Conservation (phyloP, 208 protist species). For the Acanthamoeba healyi region DNA sequence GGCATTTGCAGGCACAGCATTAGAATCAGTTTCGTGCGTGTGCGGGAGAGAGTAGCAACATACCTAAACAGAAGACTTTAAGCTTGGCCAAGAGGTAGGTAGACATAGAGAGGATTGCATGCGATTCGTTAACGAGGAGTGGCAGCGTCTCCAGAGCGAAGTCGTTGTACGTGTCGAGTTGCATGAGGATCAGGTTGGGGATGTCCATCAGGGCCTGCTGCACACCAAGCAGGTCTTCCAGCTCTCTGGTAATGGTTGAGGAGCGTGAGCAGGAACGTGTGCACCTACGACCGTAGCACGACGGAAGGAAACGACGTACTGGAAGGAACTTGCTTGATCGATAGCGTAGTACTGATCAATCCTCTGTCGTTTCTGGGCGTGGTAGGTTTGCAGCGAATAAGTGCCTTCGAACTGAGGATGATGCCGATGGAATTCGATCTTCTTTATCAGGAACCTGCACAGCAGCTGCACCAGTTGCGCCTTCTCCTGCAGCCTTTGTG, state of each 20-base stretch:
- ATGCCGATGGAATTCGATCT: constrained; percentile 53
- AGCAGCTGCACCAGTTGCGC: background rate
- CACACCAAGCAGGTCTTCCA: constrained; percentile 53
- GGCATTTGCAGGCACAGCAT: too few relatives aligned
- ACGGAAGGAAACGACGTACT: too few relatives aligned
- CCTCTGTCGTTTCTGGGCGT: constrained; percentile 42
- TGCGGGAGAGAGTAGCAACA: too few relatives aligned
- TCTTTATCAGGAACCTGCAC: constrained; percentile 68
- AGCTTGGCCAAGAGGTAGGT: constrained; percentile 75
- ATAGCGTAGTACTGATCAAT: background rate
- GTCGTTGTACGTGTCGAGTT: background rate
- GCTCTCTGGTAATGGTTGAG: constrained; percentile 55
- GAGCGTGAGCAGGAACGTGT: background rate
- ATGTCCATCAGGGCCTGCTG: constrained; percentile 64
- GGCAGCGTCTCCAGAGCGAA: constrained; percentile 41
- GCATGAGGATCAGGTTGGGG: constrained; percentile 66
- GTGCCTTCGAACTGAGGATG: constrained; percentile 70
- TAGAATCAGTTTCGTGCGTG: too few relatives aligned
- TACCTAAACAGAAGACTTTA: constrained; percentile 28
- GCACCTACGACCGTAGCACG: background rate
- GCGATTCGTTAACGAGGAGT: constrained; percentile 26
- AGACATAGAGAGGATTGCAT: constrained; percentile 62
- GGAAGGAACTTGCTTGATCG: constrained; percentile 40
- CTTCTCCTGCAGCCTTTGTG: background rate
- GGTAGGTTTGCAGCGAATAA: constrained; percentile 72